A percentile compares a stretch with the other conserved stretches of the same genome.
Evolutionary conservation across 805 yeast genomes (phyloP).

Genomic region (Metschnikowia arizonensis): DNA sequence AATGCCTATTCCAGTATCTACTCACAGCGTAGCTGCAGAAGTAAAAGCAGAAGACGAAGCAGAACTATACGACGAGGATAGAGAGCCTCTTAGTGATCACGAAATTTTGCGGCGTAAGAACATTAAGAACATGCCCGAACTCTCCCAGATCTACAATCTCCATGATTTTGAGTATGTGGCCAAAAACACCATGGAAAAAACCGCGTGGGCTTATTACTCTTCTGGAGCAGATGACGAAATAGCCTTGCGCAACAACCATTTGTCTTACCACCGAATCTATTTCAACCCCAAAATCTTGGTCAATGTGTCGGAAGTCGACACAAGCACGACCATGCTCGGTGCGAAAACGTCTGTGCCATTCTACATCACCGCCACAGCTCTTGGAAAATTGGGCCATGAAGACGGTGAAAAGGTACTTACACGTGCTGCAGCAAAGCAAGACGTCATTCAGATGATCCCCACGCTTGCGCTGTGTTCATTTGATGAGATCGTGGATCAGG

Average conservation of each 20-base stretch:
- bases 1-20: slow-evolving; percentile 16
- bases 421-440: slow-evolving; percentile 36
- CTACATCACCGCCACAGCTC: slow-evolving; percentile 48
- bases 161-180: slow-evolving; percentile 89
- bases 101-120: slow-evolving; percentile 10
- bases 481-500: slow-evolving; percentile 38
- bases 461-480: slow-evolving; percentile 38
- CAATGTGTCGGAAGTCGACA: slow-evolving; percentile 28
- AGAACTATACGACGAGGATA: slow-evolving; percentile 24
- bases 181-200: slow-evolving; percentile 64
- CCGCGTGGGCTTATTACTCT: slow-evolving; percentile 78
- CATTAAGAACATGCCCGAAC: slow-evolving; percentile 53
- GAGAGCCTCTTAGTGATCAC: slow-evolving; percentile 14
- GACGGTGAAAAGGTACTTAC: slow-evolving; percentile 43
- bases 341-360: slow-evolving; percentile 40
- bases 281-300: slow-evolving; percentile 45
- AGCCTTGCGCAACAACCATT: slow-evolving; percentile 41
- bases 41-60: slow-evolving; percentile 5
- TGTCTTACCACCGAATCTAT: slow-evolving; percentile 38
- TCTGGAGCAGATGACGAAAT: slow-evolving; percentile 51
- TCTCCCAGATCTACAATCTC: slow-evolving; percentile 67
- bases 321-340: slow-evolving; percentile 29
- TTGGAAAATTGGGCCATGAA: slow-evolving; percentile 40
- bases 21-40: neutral
- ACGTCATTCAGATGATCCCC: slow-evolving; percentile 48